phyloP scores from a whole-genome alignment of 176 grass and related monocot genomes.

The Oryza glaberrima region DNA sequence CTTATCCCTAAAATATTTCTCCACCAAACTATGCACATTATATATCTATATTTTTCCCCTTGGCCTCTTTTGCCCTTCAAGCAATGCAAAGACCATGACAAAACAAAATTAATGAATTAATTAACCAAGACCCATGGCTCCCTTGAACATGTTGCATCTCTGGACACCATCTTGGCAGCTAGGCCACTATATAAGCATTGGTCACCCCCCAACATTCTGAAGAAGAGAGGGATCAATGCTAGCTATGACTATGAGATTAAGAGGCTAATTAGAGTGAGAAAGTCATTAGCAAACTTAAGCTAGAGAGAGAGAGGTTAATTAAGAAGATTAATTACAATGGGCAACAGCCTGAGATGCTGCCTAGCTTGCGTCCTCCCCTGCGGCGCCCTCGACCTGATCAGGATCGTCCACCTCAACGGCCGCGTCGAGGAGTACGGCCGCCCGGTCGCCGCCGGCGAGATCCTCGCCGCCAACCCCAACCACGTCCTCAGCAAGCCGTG shows the following conservation, averaged over 20 bases:
- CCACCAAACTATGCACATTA: slow-evolving; percentile 41
- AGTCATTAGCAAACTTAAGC: neutral
- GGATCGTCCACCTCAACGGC: slow-evolving; percentile 89
- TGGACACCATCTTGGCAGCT: slow-evolving; percentile 25
- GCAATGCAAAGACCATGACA: slow-evolving; percentile 27
- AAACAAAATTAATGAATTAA: neutral
- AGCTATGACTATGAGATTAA: neutral
- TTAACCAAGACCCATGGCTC: neutral
- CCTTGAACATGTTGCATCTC: slow-evolving; percentile 44
- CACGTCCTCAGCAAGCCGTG: slow-evolving; percentile 83
- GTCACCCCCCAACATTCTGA: slow-evolving; percentile 18
- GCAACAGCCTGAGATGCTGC: slow-evolving; percentile 92
- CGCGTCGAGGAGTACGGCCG: slow-evolving; percentile 84
- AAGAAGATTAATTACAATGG: slow-evolving; percentile 36
- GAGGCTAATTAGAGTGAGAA: slow-evolving; percentile 6
- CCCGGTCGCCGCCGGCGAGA: slow-evolving; percentile 67
- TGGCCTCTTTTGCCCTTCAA: slow-evolving; percentile 49
- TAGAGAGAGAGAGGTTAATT: neutral
- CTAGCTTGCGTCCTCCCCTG: slow-evolving; percentile 92
- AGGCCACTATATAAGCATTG: slow-evolving; percentile 58
- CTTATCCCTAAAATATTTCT: slow-evolving; percentile 38
- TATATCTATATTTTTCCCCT: neutral
- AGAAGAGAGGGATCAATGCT: slow-evolving; percentile 22
- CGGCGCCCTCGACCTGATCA: slow-evolving; percentile 89
- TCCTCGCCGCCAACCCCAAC: slow-evolving; percentile 79